Conservation (phyloP, 352 stramenopile genomes). For the Blastocystis sp. region DNA sequence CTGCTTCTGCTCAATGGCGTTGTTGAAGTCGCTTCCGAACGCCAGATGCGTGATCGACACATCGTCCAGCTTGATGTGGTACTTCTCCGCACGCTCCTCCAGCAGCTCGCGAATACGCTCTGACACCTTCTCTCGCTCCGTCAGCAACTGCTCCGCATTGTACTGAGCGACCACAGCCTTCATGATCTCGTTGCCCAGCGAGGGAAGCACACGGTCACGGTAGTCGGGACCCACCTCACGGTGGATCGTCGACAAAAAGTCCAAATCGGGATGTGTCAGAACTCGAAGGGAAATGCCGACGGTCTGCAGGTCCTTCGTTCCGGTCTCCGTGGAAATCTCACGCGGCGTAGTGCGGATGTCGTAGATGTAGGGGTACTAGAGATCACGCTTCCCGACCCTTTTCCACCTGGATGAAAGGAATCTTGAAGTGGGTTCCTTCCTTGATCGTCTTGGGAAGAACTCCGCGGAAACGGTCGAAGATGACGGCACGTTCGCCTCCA, state of each 20-base stretch:
- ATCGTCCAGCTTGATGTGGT: slow-evolving; percentile 95
- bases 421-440: slow-evolving; percentile 97
- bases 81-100: slow-evolving; percentile 84
- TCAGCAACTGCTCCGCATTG: slow-evolving; percentile 96
- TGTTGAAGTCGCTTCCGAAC: slow-evolving; percentile 95
- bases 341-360: slow-evolving; percentile 90
- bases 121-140: slow-evolving; percentile 83
- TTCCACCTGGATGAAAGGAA: slow-evolving; percentile 82
- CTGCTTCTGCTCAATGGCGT: slow-evolving; percentile 98
- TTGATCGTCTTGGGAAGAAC: slow-evolving; percentile 83
- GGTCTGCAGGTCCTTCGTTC: slow-evolving; percentile 99
- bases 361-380: slow-evolving; percentile 87
- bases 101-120: slow-evolving; percentile 82
- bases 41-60: slow-evolving; percentile 98
- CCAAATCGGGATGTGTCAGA: slow-evolving; percentile 79
- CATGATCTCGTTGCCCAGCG: slow-evolving; percentile 83
- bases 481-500: slow-evolving; percentile 89
- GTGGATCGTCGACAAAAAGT: slow-evolving; percentile 88
- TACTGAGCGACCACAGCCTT: slow-evolving; percentile 88
- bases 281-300: slow-evolving; percentile 91
- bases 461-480: slow-evolving; percentile 95
- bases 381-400: slow-evolving; percentile 52
- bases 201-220: slow-evolving; percentile 94
- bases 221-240: slow-evolving; percentile 89
- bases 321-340: slow-evolving; percentile 86